Evolutionary conservation across 2,329 filamentous ascomycete genomes (phyloP).

Genomic region (Incumbomyces lentus): DNA sequence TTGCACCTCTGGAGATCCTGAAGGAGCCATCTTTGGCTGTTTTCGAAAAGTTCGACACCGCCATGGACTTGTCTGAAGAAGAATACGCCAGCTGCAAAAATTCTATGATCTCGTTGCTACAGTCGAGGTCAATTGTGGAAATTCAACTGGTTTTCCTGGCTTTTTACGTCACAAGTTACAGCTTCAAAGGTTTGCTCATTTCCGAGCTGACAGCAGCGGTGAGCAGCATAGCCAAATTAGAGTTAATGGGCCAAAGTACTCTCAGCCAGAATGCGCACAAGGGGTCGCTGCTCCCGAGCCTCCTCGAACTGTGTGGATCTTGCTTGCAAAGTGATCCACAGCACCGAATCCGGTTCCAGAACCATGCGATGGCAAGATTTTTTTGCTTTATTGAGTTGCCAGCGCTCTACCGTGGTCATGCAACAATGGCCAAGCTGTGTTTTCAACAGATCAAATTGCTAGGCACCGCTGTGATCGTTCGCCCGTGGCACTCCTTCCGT

Average conservation of each 20-base stretch:
- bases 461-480: neutral
- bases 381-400: neutral
- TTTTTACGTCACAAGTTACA: neutral
- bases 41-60: neutral
- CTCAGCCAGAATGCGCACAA: neutral
- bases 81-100: neutral
- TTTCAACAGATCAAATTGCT: neutral
- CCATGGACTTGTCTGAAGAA: neutral
- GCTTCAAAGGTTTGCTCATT: neutral
- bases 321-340: neutral
- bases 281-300: neutral
- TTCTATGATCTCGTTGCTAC: neutral
- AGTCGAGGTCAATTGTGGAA: neutral
- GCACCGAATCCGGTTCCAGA: neutral
- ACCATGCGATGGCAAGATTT: neutral
- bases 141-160: neutral
- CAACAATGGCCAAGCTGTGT: slow-evolving; percentile 1
- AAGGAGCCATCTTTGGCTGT: neutral
- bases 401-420: neutral
- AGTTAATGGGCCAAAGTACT: neutral
- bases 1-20: neutral
- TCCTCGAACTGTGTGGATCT: neutral
- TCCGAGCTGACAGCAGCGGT: neutral
- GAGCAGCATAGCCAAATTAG: neutral
- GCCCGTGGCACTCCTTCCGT: neutral